phyloP scores from a whole-genome alignment of 2,329 filamentous ascomycete genomes.

The Cladosporium colombiae region DNA sequence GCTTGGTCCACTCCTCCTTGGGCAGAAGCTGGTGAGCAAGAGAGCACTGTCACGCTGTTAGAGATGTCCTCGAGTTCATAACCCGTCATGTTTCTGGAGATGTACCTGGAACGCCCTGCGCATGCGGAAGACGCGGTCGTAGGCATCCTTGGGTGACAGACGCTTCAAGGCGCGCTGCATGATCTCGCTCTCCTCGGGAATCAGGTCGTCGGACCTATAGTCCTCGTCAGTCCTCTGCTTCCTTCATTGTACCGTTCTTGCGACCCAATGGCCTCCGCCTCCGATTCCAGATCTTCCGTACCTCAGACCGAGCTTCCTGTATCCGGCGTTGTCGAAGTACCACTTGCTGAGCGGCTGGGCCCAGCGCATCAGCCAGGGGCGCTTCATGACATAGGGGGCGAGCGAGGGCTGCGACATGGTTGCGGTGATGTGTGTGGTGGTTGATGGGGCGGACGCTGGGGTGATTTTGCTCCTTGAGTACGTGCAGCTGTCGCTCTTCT shows the following conservation, averaged over 20 bases:
- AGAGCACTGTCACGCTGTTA: slow-evolving; percentile 55
- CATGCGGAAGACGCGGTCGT: slow-evolving; percentile 97
- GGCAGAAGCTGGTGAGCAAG: slow-evolving; percentile 66
- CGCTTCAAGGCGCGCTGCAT: slow-evolving; percentile 89
- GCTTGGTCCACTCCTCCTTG: slow-evolving; percentile 66
- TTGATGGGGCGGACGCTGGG: slow-evolving; percentile 25
- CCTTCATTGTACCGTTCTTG: neutral
- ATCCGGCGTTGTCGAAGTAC: slow-evolving; percentile 87
- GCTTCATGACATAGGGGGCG: slow-evolving; percentile 74
- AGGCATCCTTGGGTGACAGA: slow-evolving; percentile 83
- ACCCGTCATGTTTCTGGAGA: neutral
- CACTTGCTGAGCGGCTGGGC: slow-evolving; percentile 81
- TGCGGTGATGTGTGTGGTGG: slow-evolving; percentile 30
- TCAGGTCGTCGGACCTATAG: slow-evolving; percentile 85
- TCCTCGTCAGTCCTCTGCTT: slow-evolving; percentile 13
- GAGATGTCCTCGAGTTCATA: neutral
- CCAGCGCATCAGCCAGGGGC: slow-evolving; percentile 80
- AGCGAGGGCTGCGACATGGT: slow-evolving; percentile 71
- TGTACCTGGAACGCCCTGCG: slow-evolving; percentile 87
- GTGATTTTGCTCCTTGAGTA: slow-evolving; percentile 13
- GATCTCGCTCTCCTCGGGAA: slow-evolving; percentile 85
- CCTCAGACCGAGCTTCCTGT: slow-evolving; percentile 89
- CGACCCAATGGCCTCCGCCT: slow-evolving; percentile 10
- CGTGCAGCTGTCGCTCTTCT: slow-evolving; percentile 19
- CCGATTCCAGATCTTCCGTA: slow-evolving; percentile 48